Conservation (phyloP, 768 basidiomycete species). For the Leccinum longicurvipes region DNA sequence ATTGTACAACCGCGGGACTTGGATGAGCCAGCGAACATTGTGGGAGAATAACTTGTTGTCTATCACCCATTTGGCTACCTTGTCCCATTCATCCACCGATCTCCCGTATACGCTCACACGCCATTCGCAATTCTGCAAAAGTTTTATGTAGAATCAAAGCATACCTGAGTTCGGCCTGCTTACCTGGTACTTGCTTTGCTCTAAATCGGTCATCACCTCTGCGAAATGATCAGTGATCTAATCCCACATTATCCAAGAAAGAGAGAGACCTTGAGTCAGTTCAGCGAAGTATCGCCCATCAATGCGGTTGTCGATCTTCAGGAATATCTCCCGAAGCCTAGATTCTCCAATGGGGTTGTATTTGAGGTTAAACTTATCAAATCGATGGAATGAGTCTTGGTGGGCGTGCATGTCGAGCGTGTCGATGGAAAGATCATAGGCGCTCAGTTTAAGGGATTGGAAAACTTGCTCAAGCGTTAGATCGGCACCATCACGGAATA, state of each 20-base stretch:
- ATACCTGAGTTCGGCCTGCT: neutral
- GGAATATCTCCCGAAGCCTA: constrained; percentile 90
- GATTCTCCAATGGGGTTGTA: constrained; percentile 98
- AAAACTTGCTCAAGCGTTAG: constrained; percentile 94
- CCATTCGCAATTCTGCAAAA: constrained; percentile 87
- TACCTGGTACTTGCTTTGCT: constrained; percentile 98
- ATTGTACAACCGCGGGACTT: constrained; percentile 91
- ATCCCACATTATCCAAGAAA: neutral
- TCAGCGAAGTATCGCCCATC: constrained; percentile 93
- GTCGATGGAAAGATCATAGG: constrained; percentile 97
- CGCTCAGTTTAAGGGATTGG: constrained; percentile 88
- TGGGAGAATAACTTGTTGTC: constrained; percentile 91
- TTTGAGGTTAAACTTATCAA: constrained; percentile 97
- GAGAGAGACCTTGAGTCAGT: constrained; percentile 71
- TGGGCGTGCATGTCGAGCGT: constrained; percentile 99
- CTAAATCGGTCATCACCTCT: constrained; percentile 98
- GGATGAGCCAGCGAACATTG: constrained; percentile 97
- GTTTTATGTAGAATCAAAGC: neutral
- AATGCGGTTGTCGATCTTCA: constrained; percentile 97
- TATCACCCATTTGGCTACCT: constrained; percentile 95
- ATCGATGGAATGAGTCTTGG: constrained; percentile 96
- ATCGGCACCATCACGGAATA: constrained; percentile 88
- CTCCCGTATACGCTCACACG: constrained; percentile 94
- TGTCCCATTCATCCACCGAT: constrained; percentile 88
- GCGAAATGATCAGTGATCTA: constrained; percentile 1